phyloP scores from a whole-genome alignment of 164 flowering plant genomes.

The Aristolochia fimbriata region DNA sequence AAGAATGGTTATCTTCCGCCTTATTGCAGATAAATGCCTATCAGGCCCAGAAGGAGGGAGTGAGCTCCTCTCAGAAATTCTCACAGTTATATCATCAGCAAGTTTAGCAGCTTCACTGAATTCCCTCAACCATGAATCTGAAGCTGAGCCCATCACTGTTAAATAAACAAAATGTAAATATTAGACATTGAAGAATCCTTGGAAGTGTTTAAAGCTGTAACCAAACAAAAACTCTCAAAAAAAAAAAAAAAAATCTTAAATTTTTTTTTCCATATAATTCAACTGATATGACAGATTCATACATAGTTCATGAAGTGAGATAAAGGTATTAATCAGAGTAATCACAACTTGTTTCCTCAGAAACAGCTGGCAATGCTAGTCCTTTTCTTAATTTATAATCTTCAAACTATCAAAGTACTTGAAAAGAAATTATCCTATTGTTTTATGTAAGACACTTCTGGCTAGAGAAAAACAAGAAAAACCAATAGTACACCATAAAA shows the following conservation, averaged over 20 bases:
- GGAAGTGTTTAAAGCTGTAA: background rate
- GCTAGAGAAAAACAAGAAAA: too few relatives aligned
- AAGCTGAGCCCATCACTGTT: constrained; percentile 58
- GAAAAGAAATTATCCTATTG: too few relatives aligned
- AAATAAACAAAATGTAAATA: background rate
- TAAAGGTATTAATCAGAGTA: background rate
- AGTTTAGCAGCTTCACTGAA: constrained; percentile 69
- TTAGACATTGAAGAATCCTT: background rate
- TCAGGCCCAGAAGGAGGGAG: constrained; percentile 66
- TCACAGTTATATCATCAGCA: constrained; percentile 71
- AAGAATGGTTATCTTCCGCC: constrained; percentile 77
- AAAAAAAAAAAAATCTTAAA: too few relatives aligned
- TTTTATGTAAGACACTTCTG: too few relatives aligned
- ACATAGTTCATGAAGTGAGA: background rate
- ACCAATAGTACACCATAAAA: too few relatives aligned
- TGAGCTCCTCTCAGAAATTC: constrained; percentile 60
- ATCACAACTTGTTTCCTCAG: background rate
- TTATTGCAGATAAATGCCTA: constrained; percentile 62
- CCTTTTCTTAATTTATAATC: too few relatives aligned
- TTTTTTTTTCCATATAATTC: background rate
- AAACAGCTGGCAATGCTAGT: too few relatives aligned
- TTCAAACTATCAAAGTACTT: too few relatives aligned
- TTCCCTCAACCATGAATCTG: constrained; percentile 80
- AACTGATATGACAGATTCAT: too few relatives aligned
- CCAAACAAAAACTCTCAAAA: background rate